phyloP scores from a whole-genome alignment of 208 protist species.

The Leishmania major region DNA sequence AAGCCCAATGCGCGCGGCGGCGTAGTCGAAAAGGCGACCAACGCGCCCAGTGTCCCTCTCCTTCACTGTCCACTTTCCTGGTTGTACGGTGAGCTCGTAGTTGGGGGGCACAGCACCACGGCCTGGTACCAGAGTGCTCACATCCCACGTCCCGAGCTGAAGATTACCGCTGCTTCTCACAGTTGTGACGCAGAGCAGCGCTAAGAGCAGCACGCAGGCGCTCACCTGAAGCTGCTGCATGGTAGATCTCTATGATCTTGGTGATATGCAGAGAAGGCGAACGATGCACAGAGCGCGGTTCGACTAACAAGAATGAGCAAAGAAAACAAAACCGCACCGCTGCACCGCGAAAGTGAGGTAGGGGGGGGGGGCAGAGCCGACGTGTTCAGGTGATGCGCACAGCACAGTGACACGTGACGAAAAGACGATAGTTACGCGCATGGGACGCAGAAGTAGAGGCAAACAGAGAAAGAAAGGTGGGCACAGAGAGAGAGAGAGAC shows the following conservation, averaged over 20 bases:
- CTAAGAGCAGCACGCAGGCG: not conserved
- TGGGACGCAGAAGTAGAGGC: not conserved
- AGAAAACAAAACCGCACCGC: not conserved
- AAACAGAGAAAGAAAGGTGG: not conserved
- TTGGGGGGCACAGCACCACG: slow-evolving; percentile 16
- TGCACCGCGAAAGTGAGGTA: no score
- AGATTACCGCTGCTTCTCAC: not conserved
- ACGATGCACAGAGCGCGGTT: not conserved
- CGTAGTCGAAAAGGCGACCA: slow-evolving; percentile 8
- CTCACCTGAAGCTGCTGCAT: not conserved
- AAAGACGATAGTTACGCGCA: no score
- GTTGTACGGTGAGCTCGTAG: slow-evolving; percentile 16
- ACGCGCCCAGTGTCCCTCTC: slow-evolving; percentile 6
- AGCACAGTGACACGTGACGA: not conserved
- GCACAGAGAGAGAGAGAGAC: not conserved
- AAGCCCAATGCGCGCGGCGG: slow-evolving; percentile 14
- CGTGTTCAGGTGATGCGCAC: not conserved
- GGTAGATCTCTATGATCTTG: not conserved
- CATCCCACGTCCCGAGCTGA: slow-evolving; percentile 25
- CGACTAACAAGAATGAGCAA: not conserved
- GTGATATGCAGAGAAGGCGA: not conserved
- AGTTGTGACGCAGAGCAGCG: slow-evolving; percentile 2
- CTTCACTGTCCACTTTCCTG: slow-evolving; percentile 3
- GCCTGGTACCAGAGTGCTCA: slow-evolving; percentile 32
- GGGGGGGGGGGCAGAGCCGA: not conserved